Conservation (phyloP, 345 rosid genomes). For the Eucalyptus caleyi region DNA sequence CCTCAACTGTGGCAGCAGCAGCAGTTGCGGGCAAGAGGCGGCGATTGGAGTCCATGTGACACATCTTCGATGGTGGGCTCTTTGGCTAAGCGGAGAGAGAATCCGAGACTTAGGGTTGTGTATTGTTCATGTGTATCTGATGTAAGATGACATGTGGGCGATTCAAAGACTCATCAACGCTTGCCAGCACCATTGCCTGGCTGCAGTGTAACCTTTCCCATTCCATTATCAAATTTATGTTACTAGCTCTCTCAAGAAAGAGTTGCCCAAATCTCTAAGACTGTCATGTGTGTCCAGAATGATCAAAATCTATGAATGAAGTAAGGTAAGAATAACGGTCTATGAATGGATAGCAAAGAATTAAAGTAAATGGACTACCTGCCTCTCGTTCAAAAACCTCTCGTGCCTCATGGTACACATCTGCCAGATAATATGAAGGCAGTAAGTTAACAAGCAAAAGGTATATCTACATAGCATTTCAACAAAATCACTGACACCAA, state of each 20-base stretch:
- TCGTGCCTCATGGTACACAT: constrained; percentile 72
- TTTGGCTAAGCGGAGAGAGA: not conserved
- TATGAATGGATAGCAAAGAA: not conserved
- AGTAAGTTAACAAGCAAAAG: not conserved
- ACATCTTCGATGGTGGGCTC: not conserved
- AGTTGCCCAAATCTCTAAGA: not conserved
- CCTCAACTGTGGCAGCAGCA: not conserved
- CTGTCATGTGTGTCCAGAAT: not conserved
- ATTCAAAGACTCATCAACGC: not conserved
- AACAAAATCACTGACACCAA: not conserved
- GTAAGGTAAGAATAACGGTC: not conserved
- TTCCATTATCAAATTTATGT: not conserved
- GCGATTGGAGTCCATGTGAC: not conserved
- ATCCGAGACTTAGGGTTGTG: not conserved
- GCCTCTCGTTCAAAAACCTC: constrained; percentile 85
- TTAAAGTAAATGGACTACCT: constrained; percentile 17
- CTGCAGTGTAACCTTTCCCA: not conserved
- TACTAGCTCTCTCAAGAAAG: not conserved
- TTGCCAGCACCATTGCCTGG: not conserved
- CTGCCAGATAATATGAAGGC: constrained; percentile 25
- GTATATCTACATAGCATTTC: not conserved
- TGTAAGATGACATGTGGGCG: not conserved
- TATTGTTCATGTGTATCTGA: not conserved
- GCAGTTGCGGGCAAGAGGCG: not conserved
- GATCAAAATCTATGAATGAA: not conserved